Base-by-base conservation (phyloP, 768 basidiomycete species). In the Leccinum boreale region DNA sequence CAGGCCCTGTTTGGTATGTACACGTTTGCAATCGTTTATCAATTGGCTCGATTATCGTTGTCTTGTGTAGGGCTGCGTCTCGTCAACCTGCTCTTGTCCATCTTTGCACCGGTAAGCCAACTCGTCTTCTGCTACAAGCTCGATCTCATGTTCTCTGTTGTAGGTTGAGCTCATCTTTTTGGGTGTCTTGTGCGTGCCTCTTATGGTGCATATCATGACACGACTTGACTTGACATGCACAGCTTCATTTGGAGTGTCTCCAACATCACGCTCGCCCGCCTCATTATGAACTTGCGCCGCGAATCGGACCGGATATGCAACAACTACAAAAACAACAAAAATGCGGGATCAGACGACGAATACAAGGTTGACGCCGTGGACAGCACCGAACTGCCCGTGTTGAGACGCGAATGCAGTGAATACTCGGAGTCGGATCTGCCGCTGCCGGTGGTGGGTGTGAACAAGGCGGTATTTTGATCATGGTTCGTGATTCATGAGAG, bases 261-360 rank as follows among this genome's bases (percentile, higher is more conserved):
- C 39, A 77, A 74, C 28, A 59, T 74, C 6, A 70, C 70, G 15
- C 64, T 74, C 2, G 62, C 76, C 1, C 67, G 66, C 28, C 70
- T 77, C 23, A 68, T 77, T 44, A 44, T 77, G 31, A 69, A 75
- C 39, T 52, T 75, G 19, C 69, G 76, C 36, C 29, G 66, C 1
- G 17, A 67, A 7, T 53, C 65, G 7, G n/a, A 0, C 21, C n/a
- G 44, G 1, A 17, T 24, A 23, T 10, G 8, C 17, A 17, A 28
- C 28, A 28, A 28, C 2, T 2, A 23, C 28, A 29, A 11, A 11
- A 10, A 29, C 29, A 29, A 29, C 1, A 29, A 29, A 0, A 29
- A 29, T 0, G 29, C 29, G 0, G 29, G 29, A 29, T 29, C 10
- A 10, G 29, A 29, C 0, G 29, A 29, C 1, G 10, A 29, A 29